Percentiles rank a stretch among this genome's conserved stretches.
phyloP scores from a whole-genome alignment of 2,329 filamentous ascomycete species.

The Aspergillus clavatus region DNA sequence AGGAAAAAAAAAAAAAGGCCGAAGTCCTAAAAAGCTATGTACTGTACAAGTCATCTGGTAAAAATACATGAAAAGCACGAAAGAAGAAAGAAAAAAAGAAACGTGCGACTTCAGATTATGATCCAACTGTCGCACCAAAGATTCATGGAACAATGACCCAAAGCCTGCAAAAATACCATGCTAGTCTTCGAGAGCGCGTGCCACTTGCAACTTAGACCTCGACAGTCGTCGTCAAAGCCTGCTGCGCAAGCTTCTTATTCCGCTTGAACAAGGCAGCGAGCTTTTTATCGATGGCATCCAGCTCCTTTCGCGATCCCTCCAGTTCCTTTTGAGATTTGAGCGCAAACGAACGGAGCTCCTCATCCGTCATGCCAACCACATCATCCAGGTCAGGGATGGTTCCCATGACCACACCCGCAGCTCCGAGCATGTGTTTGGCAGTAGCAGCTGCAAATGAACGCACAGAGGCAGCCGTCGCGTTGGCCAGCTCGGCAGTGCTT shows the following conservation, averaged over 20 bases:
- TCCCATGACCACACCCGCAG: constrained; percentile 27
- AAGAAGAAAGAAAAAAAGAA: no score
- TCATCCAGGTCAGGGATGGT: constrained; percentile 35
- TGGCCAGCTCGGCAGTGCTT: constrained; percentile 33
- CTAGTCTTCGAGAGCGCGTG: no score
- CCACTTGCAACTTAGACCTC: constrained; percentile 14
- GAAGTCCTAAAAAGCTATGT: background rate
- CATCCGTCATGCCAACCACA: constrained; percentile 39
- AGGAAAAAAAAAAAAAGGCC: no score
- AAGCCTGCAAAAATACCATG: no score
- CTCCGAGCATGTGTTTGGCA: constrained; percentile 35
- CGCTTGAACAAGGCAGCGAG: constrained; percentile 37
- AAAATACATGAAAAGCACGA: background rate
- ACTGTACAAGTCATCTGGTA: background rate
- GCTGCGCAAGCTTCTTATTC: constrained; percentile 42
- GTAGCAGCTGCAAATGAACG: constrained; percentile 34
- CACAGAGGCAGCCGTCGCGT: constrained; percentile 32
- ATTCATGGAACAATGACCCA: no score
- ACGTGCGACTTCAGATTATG: background rate
- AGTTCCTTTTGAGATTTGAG: constrained; percentile 56
- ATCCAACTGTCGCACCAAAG: background rate
- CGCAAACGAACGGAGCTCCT: constrained; percentile 38
- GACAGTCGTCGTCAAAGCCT: constrained; percentile 31
- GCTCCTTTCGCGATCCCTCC: constrained; percentile 65
- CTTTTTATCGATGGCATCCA: constrained; percentile 48